Evolutionary conservation across 768 basidiomycete species (phyloP), one percentile per base, ranked within the genome.

Genomic region (Pseudohyphozyma bogoriensis): DNA sequence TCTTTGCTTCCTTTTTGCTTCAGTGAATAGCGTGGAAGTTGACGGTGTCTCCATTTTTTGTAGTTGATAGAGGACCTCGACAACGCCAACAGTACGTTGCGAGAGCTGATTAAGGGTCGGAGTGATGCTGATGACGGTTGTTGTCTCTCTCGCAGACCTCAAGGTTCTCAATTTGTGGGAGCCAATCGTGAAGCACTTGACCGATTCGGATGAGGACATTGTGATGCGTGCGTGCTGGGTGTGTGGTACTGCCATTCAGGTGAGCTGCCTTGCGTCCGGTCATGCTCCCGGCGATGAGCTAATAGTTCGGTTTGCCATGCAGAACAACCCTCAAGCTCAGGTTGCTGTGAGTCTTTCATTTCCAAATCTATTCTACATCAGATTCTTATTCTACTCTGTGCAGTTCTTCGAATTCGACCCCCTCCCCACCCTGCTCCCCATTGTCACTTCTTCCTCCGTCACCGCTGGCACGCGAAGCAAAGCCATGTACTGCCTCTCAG

Each of bases 311-410:
- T n/a, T n/a, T n/a, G n/a, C 24, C 10, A 7, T 9, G 31, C 89
- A 91, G 72, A 92, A 93, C 68, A 93, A 92, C 64, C 87, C 89
- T 0, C 76, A 82, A 12, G 87, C 90, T 0, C 90, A 92, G 65
- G 77, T 80, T 56, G 81, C 82, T 5, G 65, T 66, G n/a, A 24
- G 57, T 87, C 88, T 68, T 64, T 82, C 78, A 52, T 9, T 28
- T 16, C 9, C 24, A 20, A 6, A 18, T 18, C 22, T 33, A n/a
- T 15, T 29, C n/a, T n/a, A n/a, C n/a, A n/a, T n/a, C n/a, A n/a
- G n/a, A n/a, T n/a, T n/a, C n/a, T n/a, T n/a, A n/a, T 61, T 35
- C 15, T 2, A 7, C 20, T 13, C 13, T 22, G 13, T 22, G n/a
- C 49, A 70, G 69, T 71, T 72, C 66, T 78, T 55, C 73, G 82